phyloP scores from a whole-genome alignment of 257 asterid species.

The Fraxinus cuspidata region DNA sequence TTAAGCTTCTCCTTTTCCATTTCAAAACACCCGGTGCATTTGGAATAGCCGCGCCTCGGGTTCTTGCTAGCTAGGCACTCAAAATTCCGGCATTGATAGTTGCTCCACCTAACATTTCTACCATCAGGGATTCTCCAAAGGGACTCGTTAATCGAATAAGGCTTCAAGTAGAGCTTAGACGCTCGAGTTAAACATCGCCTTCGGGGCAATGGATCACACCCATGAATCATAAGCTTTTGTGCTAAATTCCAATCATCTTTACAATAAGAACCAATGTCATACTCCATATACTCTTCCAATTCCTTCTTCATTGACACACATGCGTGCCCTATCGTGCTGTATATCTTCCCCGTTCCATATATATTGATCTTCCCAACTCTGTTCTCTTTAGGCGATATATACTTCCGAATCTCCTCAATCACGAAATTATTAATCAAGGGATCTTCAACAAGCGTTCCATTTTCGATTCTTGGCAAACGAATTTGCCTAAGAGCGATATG shows the following conservation, averaged over 20 bases:
- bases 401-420: slow-evolving; percentile 85
- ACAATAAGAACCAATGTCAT: slow-evolving; percentile 84
- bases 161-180: slow-evolving; percentile 70
- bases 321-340: slow-evolving; percentile 85
- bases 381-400: slow-evolving; percentile 74
- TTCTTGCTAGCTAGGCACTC: slow-evolving; percentile 80
- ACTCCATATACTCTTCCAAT: slow-evolving; percentile 84
- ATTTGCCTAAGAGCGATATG: slow-evolving; percentile 85
- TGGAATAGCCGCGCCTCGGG: slow-evolving; percentile 63
- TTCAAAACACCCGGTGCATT: slow-evolving; percentile 80
- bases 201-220: slow-evolving; percentile 88
- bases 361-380: slow-evolving; percentile 62
- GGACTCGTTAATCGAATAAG: slow-evolving; percentile 81
- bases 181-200: slow-evolving; percentile 84
- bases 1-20: slow-evolving; percentile 79
- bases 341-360: slow-evolving; percentile 56
- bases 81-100: slow-evolving; percentile 69
- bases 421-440: slow-evolving; percentile 70
- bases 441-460: slow-evolving; percentile 48
- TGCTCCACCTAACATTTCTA: slow-evolving; percentile 87
- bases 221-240: slow-evolving; percentile 76
- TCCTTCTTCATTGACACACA: slow-evolving; percentile 69
- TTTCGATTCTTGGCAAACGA: slow-evolving; percentile 55
- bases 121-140: slow-evolving; percentile 84
- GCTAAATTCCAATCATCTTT: slow-evolving; percentile 85